Conservation (phyloP, 306 rosid genomes). For the Chamaecrista fasciculata region DNA sequence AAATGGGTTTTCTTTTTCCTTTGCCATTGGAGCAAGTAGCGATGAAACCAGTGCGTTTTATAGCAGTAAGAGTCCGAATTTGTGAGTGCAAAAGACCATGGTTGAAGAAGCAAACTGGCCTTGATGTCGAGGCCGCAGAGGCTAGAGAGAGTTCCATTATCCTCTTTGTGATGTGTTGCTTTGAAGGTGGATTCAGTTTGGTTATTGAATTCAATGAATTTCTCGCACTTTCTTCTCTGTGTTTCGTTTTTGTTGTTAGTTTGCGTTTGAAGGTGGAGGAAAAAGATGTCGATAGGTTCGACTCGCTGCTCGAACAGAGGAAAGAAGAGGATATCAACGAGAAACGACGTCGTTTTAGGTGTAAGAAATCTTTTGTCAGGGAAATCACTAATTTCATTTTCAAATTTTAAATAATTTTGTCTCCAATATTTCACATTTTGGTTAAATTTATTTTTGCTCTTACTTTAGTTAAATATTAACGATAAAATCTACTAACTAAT, state of each 20-base stretch:
- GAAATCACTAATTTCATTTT: no score
- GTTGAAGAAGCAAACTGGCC: constrained; percentile 39
- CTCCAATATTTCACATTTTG: no score
- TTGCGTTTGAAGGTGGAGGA: not conserved
- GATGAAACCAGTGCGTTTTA: constrained; percentile 5
- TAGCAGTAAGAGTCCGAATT: constrained; percentile 30
- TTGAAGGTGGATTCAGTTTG: not conserved
- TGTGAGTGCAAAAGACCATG: constrained; percentile 42
- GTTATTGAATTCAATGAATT: no score
- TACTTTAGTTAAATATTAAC: no score
- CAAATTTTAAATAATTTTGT: no score
- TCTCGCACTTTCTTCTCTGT: not conserved
- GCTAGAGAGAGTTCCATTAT: constrained; percentile 53
- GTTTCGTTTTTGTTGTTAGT: not conserved
- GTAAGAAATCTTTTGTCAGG: not conserved
- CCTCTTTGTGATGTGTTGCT: not conserved
- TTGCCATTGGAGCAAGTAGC: not conserved
- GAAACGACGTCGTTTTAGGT: not conserved
- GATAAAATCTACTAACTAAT: no score
- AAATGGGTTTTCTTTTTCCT: constrained; percentile 30
- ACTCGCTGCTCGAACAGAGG: not conserved
- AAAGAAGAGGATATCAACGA: not conserved
- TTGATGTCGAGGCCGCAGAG: constrained; percentile 44
- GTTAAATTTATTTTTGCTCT: no score
- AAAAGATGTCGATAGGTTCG: not conserved